Evolutionary conservation across 768 basidiomycete genomes (phyloP).

Genomic region (Boletus tomentosulus): DNA sequence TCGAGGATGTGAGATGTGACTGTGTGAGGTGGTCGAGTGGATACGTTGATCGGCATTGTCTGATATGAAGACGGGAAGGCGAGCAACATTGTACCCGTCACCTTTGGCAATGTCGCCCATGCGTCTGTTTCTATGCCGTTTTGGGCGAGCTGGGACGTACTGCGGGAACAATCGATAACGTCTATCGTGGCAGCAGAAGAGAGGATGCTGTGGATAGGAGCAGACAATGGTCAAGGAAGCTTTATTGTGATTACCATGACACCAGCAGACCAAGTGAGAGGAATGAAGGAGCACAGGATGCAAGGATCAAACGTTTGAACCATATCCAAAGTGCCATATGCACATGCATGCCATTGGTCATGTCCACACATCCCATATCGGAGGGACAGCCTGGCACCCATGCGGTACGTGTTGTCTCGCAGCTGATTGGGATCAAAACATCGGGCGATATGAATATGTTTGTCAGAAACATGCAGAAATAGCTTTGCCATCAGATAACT

Average conservation of each 20-base stretch:
- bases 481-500: conserved; percentile 22
- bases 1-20: background rate
- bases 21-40: background rate
- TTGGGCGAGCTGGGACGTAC: background rate
- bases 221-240: background rate
- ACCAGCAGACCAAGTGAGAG: background rate
- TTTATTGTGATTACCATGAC: background rate
- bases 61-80: background rate
- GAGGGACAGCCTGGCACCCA: conserved; percentile 11
- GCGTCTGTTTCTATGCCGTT: background rate
- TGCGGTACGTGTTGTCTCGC: conserved; percentile 8
- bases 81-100: background rate
- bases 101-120: background rate
- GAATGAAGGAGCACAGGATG: background rate
- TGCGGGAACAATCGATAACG: background rate
- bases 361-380: background rate
- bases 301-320: conserved; percentile 11
- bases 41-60: background rate
- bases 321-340: conserved; percentile 2
- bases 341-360: background rate
- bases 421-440: conserved; percentile 5
- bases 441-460: conserved; percentile 26
- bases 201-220: background rate
- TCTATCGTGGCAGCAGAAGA: background rate
- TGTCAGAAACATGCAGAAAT: conserved; percentile 15